Evolutionary conservation across 208 protist species (phyloP).

Genomic region (Porcisia hertigi): DNA sequence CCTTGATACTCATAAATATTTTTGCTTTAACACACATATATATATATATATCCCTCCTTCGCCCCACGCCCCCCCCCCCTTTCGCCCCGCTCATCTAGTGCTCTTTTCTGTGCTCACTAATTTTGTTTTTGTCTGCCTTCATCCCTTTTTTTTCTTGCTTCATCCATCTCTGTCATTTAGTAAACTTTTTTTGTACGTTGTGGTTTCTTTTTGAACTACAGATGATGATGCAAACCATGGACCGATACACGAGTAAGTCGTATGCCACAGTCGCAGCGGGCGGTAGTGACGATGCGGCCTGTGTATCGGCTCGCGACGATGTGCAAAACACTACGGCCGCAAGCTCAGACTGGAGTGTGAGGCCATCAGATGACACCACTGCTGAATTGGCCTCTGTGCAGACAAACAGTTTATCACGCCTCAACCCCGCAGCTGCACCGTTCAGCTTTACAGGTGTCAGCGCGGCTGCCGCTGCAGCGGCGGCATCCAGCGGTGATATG

Average conservation of each 20-base stretch:
- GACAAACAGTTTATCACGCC: constrained; percentile 21
- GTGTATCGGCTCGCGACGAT: constrained; percentile 22
- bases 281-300: constrained; percentile 11
- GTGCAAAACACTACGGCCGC: constrained; percentile 30
- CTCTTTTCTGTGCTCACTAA: constrained; percentile 16
- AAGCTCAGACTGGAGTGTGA: constrained; percentile 36
- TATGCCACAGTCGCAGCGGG: constrained; percentile 5
- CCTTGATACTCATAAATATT: no score
- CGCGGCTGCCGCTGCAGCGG: constrained; percentile 3
- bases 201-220: background rate
- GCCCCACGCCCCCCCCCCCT: background rate
- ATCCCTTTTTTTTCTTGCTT: background rate
- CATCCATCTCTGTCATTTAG: no score
- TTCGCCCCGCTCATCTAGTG: background rate
- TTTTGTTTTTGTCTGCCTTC: background rate
- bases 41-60: constrained; percentile 8
- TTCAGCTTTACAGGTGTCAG: constrained; percentile 34
- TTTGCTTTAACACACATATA: constrained; percentile 1
- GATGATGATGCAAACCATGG: constrained; percentile 10
- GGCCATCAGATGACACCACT: constrained; percentile 27
- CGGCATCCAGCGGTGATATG: background rate
- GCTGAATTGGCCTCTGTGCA: constrained; percentile 9
- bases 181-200: constrained; percentile 14
- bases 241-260: constrained; percentile 25
- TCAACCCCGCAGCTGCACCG: constrained; percentile 34